Conservation (phyloP, 75 land plant genomes). For the Pinus albicaulis region DNA sequence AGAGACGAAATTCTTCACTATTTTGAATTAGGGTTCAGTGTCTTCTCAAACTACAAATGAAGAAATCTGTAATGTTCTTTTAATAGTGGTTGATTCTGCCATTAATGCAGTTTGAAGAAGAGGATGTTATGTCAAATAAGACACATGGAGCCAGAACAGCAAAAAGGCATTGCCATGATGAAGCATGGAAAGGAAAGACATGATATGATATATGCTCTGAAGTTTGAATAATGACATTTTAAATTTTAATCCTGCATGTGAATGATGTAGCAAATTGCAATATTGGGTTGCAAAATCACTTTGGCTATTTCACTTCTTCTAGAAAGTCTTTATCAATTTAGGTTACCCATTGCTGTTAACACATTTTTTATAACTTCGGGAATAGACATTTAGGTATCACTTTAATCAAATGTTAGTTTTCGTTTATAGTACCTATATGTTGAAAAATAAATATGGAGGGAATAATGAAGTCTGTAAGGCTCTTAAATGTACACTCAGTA, state of each 20-base stretch:
- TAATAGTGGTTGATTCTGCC: slow-evolving; percentile 3
- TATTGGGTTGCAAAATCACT: background rate
- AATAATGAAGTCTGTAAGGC: background rate
- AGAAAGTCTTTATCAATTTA: background rate
- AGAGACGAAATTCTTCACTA: background rate
- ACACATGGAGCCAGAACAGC: background rate
- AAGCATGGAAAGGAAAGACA: slow-evolving; percentile 4
- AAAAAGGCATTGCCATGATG: background rate
- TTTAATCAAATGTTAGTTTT: background rate
- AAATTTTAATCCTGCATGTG: background rate
- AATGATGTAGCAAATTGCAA: background rate
- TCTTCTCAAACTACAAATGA: background rate
- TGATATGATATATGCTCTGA: background rate
- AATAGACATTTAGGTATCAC: background rate
- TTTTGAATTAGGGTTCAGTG: background rate
- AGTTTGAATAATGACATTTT: background rate
- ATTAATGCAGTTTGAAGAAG: slow-evolving; percentile 4
- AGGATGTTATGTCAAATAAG: background rate
- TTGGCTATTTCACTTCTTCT: background rate
- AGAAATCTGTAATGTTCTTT: background rate
- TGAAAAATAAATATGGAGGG: background rate
- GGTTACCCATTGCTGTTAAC: background rate
- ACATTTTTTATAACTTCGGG: background rate
- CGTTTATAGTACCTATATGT: background rate
- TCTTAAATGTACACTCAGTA: background rate